Evolutionary conservation across 108 stramenopile species (phyloP), one percentile per base, ranked within the genome.

Genomic region (Cylindrotheca fusiformis): DNA sequence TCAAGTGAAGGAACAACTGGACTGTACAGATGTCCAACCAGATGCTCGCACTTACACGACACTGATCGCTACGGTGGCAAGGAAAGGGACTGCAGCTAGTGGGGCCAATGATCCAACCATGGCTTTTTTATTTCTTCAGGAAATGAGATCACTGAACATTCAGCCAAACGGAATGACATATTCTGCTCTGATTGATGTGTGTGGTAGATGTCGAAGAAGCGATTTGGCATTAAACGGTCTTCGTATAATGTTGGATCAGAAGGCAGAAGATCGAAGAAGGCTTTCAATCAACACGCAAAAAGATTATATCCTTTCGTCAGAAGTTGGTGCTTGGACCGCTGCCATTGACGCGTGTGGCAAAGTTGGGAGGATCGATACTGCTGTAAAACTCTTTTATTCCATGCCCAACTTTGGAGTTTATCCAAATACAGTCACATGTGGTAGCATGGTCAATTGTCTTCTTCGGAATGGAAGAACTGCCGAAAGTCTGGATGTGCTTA

Each of bases 331-430:
- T 14, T 94, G 92, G 92, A 95, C 90, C 17, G 87, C 94, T 46
- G 88, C 94, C 4, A 95, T 95, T 33, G 77, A 91, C 68, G 94
- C 94, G 6, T 90, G 87, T 75, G 94, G 90, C 4, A 92, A 91
- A 72, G 61, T 79, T 2, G 90, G 87, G 6, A 58, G 87, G 19
- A 75, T 82, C 20, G 85, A 92, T 47, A 87, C 88, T 21, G 88
- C 90, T 2, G 48, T 87, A 6, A 57, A 74, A 32, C 65, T 93
- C 1, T 91, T 94, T 58, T 75, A 56, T 55, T 74, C 82, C 52
- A 91, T 94, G 87, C 82, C 86, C 44, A 72, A 71, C 6, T 84
- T 81, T 67, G 82, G 78, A 5, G 85, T 86, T 3, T 60, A 77
- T 24, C 90, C 93, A 27, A 94, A 94, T 60, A 76, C 79, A 2